Base-by-base conservation (phyloP, 495 filamentous ascomycete species). In the Terfezia claveryi region DNA sequence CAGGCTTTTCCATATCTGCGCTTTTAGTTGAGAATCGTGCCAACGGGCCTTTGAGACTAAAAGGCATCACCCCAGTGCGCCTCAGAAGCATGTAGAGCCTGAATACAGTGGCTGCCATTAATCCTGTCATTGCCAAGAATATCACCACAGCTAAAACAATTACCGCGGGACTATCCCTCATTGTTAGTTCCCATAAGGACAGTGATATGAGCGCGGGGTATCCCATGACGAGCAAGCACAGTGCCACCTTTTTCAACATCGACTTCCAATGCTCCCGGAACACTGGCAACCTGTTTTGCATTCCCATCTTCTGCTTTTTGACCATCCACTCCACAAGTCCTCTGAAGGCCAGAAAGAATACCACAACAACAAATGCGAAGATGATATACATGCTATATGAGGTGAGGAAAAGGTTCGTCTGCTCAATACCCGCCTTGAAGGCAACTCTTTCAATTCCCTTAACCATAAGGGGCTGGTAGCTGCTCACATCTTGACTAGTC, bases 371-470 rank as follows among this genome's bases (percentile, higher is more conserved):
- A 55, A 80, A 73, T 4, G 84, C 80, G 51, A 72, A 60, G 36
- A 81, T 66, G 52, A 87, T 76, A 64, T 94, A 87, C 59, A 93
- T 70, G 54, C 82, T 76, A 68, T 91, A 93, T 71, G 93, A 93
- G 56, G 87, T 94, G 66, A 94, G 64, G 70, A 95, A 95, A 54
- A 94, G 76, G 67, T 95, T 95, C 38, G 87, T 89, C 2, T 76
- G 71, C 68, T 95, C 88, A 51, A 95, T 93, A 10, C 70, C 69
- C 11, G 83, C 80, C 11, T 73, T 73, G 73, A 93, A 95, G 5
- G 81, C 85, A 51, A 89, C 86, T 68, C 88, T 79, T 59, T 87
- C 74, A 55, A 95, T 91, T 58, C 88, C 88, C 32, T 74, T 77
- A 12, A 95, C 81, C 56, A 85, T 69, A 60, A 58, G 14, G 14